Base-by-base conservation (phyloP, 495 filamentous ascomycete species). In the Parachaetomium inaequale region DNA sequence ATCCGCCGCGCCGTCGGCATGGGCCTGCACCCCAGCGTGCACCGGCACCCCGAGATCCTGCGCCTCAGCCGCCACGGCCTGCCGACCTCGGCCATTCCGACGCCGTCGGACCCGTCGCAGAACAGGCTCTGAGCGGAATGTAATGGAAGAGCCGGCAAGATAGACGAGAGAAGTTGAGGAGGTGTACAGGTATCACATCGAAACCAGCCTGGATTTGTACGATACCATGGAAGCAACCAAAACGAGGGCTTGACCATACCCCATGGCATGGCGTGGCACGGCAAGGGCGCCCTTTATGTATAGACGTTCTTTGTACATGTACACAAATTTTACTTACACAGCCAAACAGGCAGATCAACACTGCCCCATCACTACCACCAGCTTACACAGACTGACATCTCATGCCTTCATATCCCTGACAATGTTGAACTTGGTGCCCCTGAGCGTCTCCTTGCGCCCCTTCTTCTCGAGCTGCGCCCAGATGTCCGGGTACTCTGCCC, bases 21-120 rank as follows among this genome's bases (percentile, higher is more conserved):
- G 62, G 94, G 94, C 3, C 78, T 98, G 45, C 89, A 98, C 85
- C 95, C 94, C 11, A 92, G 88, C 74, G 89, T 95, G 57, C 92
- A 98, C 80, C 75, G 79, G 63, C 95, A 98, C 76, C 94, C 94
- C n/a, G 91, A 97, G 74, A 79, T 97, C 29, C 71, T 98, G 60
- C 60, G 60, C 60, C 25, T 26, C n/a, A 7, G 28, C 42, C 34
- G 38, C 28, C 14, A 26, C 8, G 28, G n/a, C 17, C n/a, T 54
- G 38, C 51, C 51, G 2, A 12, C 12, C 14, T 8, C 59, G 21
- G 25, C 59, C 42, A 42, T 55, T 29, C 59, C 43, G 42, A 40
- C 42, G 31, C 12, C 51, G n/a, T 4, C 45, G 8, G 10, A 36
- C n/a, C 26, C 38, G 25, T 34, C 26, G n/a, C 49, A 61, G n/a